phyloP scores from a whole-genome alignment of 352 stramenopile genomes.

The Phytopythium chamaehyphon region DNA sequence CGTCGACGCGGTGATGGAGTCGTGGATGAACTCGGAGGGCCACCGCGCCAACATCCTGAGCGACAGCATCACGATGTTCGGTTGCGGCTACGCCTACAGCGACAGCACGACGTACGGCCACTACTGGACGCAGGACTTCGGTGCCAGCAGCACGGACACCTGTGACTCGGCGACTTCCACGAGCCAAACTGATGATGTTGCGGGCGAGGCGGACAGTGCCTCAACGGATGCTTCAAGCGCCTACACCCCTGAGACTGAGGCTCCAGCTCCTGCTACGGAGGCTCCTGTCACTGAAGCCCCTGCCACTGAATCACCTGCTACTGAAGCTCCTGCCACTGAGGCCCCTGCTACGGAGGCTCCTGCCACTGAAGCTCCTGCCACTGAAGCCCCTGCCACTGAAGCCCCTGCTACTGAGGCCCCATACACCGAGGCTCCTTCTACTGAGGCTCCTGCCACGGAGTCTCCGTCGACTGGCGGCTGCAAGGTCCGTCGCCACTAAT shows the following conservation, averaged over 20 bases:
- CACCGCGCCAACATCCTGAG: constrained; percentile 36
- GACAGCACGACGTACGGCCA: constrained; percentile 13
- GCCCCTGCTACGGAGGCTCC: neutral
- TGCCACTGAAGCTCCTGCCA: neutral
- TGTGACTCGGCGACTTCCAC: constrained; percentile 8
- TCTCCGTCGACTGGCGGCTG: neutral
- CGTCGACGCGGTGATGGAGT: constrained; percentile 28
- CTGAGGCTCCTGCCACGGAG: constrained; percentile 2
- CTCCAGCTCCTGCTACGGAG: neutral
- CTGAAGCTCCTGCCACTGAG: neutral
- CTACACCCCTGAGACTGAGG: neutral
- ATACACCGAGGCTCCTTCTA: neutral
- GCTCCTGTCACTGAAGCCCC: neutral
- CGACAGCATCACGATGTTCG: constrained; percentile 36
- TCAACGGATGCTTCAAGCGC: neutral
- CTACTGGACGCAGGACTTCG: constrained; percentile 44
- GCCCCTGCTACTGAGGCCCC: neutral
- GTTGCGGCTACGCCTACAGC: constrained; percentile 30
- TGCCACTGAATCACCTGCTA: neutral
- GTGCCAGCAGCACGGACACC: constrained; percentile 12
- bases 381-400: neutral
- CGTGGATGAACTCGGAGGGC: constrained; percentile 38
- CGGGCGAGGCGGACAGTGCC: neutral
- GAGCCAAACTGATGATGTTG: neutral
- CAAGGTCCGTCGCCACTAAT: neutral